Conservation (phyloP, 805 yeast genomes). For the Candida incommunis region DNA sequence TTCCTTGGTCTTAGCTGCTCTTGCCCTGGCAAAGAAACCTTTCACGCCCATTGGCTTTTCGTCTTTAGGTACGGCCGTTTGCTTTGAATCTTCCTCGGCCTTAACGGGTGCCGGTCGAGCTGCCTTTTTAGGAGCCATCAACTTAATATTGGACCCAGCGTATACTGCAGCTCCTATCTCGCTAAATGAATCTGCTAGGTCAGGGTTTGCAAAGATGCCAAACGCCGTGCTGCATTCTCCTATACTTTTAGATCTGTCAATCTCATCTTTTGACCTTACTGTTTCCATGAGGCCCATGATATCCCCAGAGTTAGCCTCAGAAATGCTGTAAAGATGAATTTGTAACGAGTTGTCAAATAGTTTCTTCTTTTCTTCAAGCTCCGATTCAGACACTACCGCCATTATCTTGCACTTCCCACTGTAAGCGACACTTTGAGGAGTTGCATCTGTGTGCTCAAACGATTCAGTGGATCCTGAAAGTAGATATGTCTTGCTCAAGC, state of each 20-base stretch:
- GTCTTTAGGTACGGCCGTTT: not conserved
- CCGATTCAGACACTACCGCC: not conserved
- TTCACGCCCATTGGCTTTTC: not conserved
- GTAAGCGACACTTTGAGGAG: too few species aligned
- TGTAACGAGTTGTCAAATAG: not conserved
- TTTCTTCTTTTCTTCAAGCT: not conserved
- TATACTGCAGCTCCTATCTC: not conserved
- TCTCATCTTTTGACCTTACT: not conserved
- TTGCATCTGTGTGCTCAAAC: too few species aligned
- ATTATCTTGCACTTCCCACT: not conserved
- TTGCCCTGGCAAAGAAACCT: not conserved
- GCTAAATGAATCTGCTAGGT: not conserved
- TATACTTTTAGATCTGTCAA: not conserved
- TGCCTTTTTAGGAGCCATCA: conserved; percentile 3
- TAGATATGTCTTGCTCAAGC: too few species aligned
- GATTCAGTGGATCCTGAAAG: too few species aligned
- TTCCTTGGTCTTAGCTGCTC: not conserved
- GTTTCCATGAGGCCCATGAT: not conserved
- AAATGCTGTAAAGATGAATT: not conserved
- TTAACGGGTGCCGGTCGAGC: not conserved
- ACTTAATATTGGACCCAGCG: not conserved
- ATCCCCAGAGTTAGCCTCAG: conserved; percentile 1
- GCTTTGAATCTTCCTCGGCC: not conserved
- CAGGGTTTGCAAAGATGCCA: not conserved
- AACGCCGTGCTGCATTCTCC: not conserved